Percentiles rank a stretch among this genome's conserved stretches.
Conservation (phyloP, 176 grass and related monocot species). For the Tillandsia leiboldiana region DNA sequence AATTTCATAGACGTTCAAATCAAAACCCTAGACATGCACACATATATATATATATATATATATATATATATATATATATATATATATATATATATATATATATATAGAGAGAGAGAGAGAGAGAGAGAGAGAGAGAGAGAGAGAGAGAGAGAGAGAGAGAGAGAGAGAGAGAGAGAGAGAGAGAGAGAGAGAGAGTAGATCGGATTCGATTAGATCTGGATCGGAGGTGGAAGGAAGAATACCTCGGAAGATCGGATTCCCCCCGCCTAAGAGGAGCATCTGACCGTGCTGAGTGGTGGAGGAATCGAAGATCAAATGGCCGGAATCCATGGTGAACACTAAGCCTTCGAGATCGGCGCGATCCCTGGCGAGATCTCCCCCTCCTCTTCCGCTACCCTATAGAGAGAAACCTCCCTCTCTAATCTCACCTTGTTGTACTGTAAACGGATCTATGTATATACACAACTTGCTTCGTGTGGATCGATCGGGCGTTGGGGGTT, state of each 20-base stretch:
- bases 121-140: background rate
- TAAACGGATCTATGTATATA: slow-evolving; percentile 13
- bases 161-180: background rate
- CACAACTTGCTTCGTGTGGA: slow-evolving; percentile 20
- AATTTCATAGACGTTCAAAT: slow-evolving; percentile 5
- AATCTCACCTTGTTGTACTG: slow-evolving; percentile 25
- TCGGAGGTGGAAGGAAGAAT: background rate
- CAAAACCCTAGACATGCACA: background rate
- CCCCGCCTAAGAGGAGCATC: slow-evolving; percentile 66
- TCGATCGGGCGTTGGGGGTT: slow-evolving; percentile 12
- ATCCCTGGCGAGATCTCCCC: background rate
- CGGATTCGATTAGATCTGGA: slow-evolving; percentile 28
- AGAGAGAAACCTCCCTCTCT: slow-evolving; percentile 10
- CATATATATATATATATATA: background rate
- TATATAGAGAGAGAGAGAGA: background rate
- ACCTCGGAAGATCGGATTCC: slow-evolving; percentile 48
- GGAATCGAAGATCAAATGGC: slow-evolving; percentile 47
- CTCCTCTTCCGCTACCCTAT: slow-evolving; percentile 3
- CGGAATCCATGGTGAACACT: slow-evolving; percentile 39
- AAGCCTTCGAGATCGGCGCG: background rate
- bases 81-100: too few species aligned
- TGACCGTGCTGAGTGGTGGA: slow-evolving; percentile 30
- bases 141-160: background rate
- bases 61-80: too few species aligned
- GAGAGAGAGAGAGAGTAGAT: background rate